These are phyloP conservation scores for Ogataea kodamae DNA, from an alignment of 805 yeast species.

Conservation along the genomic window DNA sequence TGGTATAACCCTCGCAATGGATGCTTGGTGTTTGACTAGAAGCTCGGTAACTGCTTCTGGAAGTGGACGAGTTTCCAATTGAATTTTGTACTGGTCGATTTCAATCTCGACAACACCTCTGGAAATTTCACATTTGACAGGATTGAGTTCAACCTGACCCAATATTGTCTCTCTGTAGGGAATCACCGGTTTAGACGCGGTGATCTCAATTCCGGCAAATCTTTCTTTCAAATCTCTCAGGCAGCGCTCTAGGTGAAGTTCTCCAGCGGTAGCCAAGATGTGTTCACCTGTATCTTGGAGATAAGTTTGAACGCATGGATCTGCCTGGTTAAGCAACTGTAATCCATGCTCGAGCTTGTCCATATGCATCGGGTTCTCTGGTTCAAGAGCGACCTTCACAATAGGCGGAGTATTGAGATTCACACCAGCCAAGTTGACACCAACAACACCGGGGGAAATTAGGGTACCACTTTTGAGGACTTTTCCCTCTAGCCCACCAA, in stretches of 20 bases:
- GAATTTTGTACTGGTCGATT: constrained; percentile 47
- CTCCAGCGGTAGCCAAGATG: constrained; percentile 94
- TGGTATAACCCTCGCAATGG: constrained; percentile 38
- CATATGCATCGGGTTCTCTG: constrained; percentile 80
- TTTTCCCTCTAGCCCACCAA: constrained; percentile 82
- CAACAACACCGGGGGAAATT: constrained; percentile 52
- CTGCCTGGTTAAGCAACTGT: constrained; percentile 76
- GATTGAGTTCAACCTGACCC: constrained; percentile 43
- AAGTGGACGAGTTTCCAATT: constrained; percentile 49
- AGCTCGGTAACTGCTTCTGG: constrained; percentile 48
- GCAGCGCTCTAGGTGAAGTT: constrained; percentile 91
- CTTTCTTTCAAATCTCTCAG: constrained; percentile 84
- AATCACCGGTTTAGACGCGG: constrained; percentile 86
- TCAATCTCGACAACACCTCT: constrained; percentile 49
- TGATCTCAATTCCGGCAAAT: constrained; percentile 87
- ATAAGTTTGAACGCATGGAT: constrained; percentile 88
- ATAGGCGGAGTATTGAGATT: constrained; percentile 82
- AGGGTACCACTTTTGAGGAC: constrained; percentile 86
- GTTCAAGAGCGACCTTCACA: constrained; percentile 93
- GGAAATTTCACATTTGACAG: constrained; percentile 44
- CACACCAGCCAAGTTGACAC: constrained; percentile 75
- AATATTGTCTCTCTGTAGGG: constrained; percentile 88
- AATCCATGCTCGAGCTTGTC: constrained; percentile 74
- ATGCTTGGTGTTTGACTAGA: constrained; percentile 43
- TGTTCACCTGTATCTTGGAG: constrained; percentile 90